A percentile compares a stretch with the other conserved stretches of the same genome.
phyloP scores from a whole-genome alignment of 1,284 basidiomycete species.

The Sutorius eximius region DNA sequence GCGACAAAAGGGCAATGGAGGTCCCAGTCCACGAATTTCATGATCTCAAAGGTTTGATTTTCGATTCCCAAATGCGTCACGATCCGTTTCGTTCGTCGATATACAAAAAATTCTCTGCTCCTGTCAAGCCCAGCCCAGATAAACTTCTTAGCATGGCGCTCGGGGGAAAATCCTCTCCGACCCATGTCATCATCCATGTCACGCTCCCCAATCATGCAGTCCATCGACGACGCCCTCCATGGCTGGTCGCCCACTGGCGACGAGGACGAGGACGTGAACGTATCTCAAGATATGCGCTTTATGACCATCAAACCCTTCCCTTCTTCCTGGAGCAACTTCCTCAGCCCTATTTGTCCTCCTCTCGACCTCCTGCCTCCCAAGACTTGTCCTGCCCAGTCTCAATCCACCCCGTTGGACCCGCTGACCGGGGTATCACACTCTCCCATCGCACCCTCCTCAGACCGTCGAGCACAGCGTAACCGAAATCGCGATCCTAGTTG shows the following conservation, averaged over 20 bases:
- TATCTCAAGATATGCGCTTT: slow-evolving; percentile 20
- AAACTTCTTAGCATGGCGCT: slow-evolving; percentile 2
- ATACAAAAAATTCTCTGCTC: slow-evolving; percentile 1
- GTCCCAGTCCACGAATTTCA: slow-evolving; percentile 7
- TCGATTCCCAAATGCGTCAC: slow-evolving; percentile 8
- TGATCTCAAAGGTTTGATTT: slow-evolving; percentile 14
- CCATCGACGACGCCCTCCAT: slow-evolving; percentile 11
- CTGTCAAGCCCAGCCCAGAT: slow-evolving; percentile 4
- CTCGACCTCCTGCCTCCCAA: slow-evolving; percentile 2
- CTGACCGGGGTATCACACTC: neutral
- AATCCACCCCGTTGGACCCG: neutral
- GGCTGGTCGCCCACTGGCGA: slow-evolving; percentile 32
- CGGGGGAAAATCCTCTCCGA: neutral
- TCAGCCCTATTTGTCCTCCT: slow-evolving; percentile 18
- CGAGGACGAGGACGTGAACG: slow-evolving; percentile 31
- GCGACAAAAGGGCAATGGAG: slow-evolving; percentile 3
- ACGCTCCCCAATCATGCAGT: slow-evolving; percentile 8
- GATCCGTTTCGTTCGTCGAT: slow-evolving; percentile 6
- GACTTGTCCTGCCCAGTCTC: neutral
- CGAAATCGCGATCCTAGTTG: slow-evolving; percentile 52
- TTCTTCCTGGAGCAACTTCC: slow-evolving; percentile 3
- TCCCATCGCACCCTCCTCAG: slow-evolving; percentile 31
- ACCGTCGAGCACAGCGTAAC: slow-evolving; percentile 35
- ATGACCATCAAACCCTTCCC: slow-evolving; percentile 10
- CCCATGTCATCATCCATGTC: neutral